phyloP scores from a whole-genome alignment of 1,284 basidiomycete species.

The Ceratobasidium sp. region DNA sequence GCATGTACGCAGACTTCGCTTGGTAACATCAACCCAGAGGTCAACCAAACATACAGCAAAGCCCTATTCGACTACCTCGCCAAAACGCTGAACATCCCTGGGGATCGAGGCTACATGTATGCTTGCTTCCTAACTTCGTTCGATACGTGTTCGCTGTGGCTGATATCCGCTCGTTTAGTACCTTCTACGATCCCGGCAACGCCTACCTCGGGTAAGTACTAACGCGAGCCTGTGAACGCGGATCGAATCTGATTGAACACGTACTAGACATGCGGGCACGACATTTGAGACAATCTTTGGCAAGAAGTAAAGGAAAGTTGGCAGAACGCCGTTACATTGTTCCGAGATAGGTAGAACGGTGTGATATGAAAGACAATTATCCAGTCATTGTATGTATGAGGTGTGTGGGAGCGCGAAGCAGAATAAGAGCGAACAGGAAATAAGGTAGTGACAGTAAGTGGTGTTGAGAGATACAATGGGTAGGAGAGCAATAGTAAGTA shows the following conservation, averaged over 20 bases:
- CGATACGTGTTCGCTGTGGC: background rate
- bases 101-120: constrained; percentile 68
- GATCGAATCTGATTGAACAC: constrained; percentile 13
- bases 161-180: constrained; percentile 52
- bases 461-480: constrained; percentile 22
- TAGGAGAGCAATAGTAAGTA: constrained; percentile 24
- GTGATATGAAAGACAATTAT: constrained; percentile 33
- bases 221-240: constrained; percentile 9
- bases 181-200: constrained; percentile 68
- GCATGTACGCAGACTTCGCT: constrained; percentile 60
- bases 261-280: constrained; percentile 57
- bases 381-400: constrained; percentile 4
- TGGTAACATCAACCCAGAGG: constrained; percentile 63
- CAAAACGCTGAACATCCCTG: constrained; percentile 61
- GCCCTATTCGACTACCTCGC: constrained; percentile 65
- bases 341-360: constrained; percentile 23
- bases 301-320: constrained; percentile 46
- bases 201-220: constrained; percentile 64
- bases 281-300: constrained; percentile 63
- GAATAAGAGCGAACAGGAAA: constrained; percentile 12
- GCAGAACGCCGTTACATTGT: constrained; percentile 28
- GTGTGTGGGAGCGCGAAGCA: constrained; percentile 2
- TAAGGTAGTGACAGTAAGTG: constrained; percentile 40
- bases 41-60: constrained; percentile 65
- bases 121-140: constrained; percentile 44